These are phyloP conservation scores for Microbotryum violaceum DNA, from an alignment of 1,284 basidiomycete genomes.

Conservation along the genomic window DNA sequence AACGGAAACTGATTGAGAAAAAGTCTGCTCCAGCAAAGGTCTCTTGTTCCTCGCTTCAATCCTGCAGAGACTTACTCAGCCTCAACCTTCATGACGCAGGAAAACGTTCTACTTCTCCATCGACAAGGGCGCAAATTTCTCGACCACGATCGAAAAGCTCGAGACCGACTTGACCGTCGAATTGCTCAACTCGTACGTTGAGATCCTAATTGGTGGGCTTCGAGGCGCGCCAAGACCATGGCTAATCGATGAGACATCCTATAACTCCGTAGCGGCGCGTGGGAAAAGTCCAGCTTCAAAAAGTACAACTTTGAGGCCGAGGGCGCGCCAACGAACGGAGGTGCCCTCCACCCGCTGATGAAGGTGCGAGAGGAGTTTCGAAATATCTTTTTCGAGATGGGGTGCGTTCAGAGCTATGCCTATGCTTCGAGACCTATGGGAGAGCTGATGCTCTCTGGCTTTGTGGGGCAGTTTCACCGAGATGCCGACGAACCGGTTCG, in stretches of 20 bases:
- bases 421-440: neutral
- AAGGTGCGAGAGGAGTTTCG: constrained; percentile 98
- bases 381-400: constrained; percentile 99
- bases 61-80: neutral
- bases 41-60: neutral
- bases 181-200: constrained; percentile 75
- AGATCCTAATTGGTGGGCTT: neutral
- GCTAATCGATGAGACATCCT: too few relatives aligned
- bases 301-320: constrained; percentile 99
- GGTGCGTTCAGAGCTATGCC: constrained; percentile 49
- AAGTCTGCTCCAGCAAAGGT: constrained; percentile 35
- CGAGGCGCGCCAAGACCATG: too few relatives aligned
- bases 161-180: constrained; percentile 96
- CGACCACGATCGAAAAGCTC: constrained; percentile 87
- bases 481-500: constrained; percentile 97
- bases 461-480: constrained; percentile 73
- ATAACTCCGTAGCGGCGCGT: constrained; percentile 57
- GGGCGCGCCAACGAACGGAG: constrained; percentile 76
- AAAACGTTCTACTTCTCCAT: constrained; percentile 94
- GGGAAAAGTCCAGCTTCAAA: constrained; percentile 89
- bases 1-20: constrained; percentile 68
- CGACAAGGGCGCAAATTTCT: constrained; percentile 77
- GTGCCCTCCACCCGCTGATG: constrained; percentile 88
- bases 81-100: constrained; percentile 46
- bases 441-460: neutral